phyloP scores from a whole-genome alignment of 352 stramenopile species.

The Phytophthora rubi region DNA sequence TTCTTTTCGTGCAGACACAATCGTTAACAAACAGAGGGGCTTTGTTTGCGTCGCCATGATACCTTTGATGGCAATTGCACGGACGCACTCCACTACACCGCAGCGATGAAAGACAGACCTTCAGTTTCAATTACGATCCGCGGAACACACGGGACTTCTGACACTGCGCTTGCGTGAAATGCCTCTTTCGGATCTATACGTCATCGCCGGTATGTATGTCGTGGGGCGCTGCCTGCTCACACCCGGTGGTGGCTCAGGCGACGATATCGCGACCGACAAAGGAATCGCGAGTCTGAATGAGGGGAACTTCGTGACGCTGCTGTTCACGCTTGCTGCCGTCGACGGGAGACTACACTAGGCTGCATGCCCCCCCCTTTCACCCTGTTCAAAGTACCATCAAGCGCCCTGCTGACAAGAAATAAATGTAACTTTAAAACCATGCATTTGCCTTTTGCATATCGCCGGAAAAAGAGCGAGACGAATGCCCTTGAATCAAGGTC shows the following conservation, averaged over 20 bases:
- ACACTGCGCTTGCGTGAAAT: neutral
- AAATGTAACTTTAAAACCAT: neutral
- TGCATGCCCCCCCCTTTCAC: neutral
- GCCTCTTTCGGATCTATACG: slow-evolving; percentile 14
- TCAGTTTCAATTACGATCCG: neutral
- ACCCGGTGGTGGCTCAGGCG: neutral
- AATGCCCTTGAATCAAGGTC: neutral
- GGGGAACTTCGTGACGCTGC: slow-evolving; percentile 14
- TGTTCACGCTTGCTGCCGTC: slow-evolving; percentile 12
- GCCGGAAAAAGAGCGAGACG: neutral
- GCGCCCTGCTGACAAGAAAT: neutral
- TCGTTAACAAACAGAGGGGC: neutral
- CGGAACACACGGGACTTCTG: neutral
- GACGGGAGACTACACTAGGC: neutral
- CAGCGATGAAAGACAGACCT: neutral
- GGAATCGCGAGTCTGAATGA: slow-evolving; percentile 2
- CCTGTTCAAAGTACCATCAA: neutral
- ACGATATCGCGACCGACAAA: neutral
- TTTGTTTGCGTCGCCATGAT: neutral
- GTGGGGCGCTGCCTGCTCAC: slow-evolving; percentile 12
- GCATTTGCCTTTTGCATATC: too few relatives aligned
- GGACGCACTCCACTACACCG: neutral
- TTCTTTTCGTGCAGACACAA: neutral
- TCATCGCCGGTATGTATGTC: slow-evolving; percentile 19
- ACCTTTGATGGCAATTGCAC: neutral